A percentile compares a stretch with the other conserved stretches of the same genome.
Conservation (phyloP, 2,329 filamentous ascomycete genomes). For the Dothideomycetes sp. region DNA sequence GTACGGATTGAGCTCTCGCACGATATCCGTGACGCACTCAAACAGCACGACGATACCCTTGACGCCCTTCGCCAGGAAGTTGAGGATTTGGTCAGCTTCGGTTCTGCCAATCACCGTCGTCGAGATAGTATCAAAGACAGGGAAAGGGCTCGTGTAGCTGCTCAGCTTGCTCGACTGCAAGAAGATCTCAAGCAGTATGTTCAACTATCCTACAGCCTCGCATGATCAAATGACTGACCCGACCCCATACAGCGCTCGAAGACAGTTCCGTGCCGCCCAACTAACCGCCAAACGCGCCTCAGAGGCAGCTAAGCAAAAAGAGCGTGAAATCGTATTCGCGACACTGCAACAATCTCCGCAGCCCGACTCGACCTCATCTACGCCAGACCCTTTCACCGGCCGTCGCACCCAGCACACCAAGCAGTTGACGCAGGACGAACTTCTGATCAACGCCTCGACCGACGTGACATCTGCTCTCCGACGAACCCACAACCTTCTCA, state of each 20-base stretch:
- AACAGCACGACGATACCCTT: conserved; percentile 73
- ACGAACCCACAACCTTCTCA: conserved; percentile 78
- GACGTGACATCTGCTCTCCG: conserved; percentile 79
- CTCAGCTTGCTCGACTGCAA: conserved; percentile 56
- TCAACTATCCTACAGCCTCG: no score
- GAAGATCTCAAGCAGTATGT: conserved; percentile 64
- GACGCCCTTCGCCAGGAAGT: conserved; percentile 73
- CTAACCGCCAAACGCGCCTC: conserved; percentile 67
- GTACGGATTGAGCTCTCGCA: conserved; percentile 62
- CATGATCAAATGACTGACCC: not conserved
- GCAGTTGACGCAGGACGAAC: conserved; percentile 59
- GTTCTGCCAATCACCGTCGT: conserved; percentile 26
- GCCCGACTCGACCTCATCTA: conserved; percentile 19
- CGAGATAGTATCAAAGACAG: conserved; percentile 48
- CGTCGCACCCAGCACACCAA: conserved; percentile 28
- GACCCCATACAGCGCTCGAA: conserved; percentile 41
- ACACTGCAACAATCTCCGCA: conserved; percentile 43
- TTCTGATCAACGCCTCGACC: conserved; percentile 63
- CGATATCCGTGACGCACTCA: conserved; percentile 71
- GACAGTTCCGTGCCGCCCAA: conserved; percentile 72
- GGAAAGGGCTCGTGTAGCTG: conserved; percentile 56
- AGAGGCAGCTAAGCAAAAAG: conserved; percentile 62
- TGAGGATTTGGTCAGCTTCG: conserved; percentile 52
- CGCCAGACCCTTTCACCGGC: conserved; percentile 30
- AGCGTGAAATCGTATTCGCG: conserved; percentile 66